These are phyloP conservation scores for Ceratorhiza oryzae-sativae DNA, from an alignment of 1,284 basidiomycete species.

Conservation along the genomic window DNA sequence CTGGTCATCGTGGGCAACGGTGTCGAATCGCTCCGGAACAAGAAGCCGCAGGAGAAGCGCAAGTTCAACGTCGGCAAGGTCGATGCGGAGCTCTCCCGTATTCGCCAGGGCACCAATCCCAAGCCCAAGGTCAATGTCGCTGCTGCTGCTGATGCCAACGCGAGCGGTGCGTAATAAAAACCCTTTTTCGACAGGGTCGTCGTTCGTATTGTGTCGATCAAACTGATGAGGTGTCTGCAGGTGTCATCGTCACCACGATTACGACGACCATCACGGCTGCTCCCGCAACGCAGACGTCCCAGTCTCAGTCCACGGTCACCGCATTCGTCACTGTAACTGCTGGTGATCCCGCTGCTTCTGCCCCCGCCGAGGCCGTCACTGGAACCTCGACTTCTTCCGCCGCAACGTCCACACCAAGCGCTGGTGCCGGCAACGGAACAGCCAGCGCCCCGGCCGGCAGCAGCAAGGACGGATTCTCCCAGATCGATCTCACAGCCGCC, in stretches of 20 bases:
- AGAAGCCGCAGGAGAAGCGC: conserved; percentile 24
- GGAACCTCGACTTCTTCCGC: neutral
- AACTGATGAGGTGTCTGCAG: neutral
- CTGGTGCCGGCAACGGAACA: conserved; percentile 42
- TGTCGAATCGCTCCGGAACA: conserved; percentile 21
- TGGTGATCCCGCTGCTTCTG: neutral
- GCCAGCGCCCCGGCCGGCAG: conserved; percentile 4
- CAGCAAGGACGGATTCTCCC: conserved; percentile 49
- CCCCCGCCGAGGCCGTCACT: conserved; percentile 8
- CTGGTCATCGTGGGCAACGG: conserved; percentile 53
- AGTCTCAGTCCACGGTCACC: conserved; percentile 5
- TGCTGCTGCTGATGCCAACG: neutral
- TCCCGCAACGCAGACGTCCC: neutral
- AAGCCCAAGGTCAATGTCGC: conserved; percentile 19
- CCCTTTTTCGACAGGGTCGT: neutral
- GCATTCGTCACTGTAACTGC: conserved; percentile 22
- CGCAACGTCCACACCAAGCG: conserved; percentile 19
- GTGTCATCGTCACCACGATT: conserved; percentile 17
- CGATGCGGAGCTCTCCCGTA: conserved; percentile 26
- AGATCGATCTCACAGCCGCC: conserved; percentile 54
- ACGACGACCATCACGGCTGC: conserved; percentile 22
- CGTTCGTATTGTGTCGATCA: neutral
- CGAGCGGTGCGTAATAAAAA: conserved; percentile 11
- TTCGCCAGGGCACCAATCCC: conserved; percentile 11
- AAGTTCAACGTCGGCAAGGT: conserved; percentile 36